A percentile compares a stretch with the other conserved stretches of the same genome.
Evolutionary conservation across 208 protist species (phyloP).

Genomic region (Phytomonas francai): DNA sequence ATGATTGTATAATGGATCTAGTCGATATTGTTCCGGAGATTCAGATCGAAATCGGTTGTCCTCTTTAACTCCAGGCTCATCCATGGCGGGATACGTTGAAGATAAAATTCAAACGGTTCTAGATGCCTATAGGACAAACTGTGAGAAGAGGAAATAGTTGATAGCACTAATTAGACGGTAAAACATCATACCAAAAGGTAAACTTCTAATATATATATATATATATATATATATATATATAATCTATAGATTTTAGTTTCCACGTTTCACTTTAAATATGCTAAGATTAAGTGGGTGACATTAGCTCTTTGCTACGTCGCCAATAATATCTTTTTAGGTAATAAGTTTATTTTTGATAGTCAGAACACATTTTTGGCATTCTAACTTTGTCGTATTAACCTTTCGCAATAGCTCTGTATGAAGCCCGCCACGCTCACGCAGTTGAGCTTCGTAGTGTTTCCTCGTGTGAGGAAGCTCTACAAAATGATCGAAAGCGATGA

Average conservation of each 20-base stretch:
- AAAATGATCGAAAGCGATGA: constrained; percentile 73
- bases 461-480: constrained; percentile 80
- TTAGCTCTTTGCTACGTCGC: neutral
- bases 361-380: constrained; percentile 34
- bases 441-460: constrained; percentile 31
- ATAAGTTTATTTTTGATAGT: constrained; percentile 26
- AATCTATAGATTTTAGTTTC: neutral
- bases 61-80: no score
- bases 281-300: neutral
- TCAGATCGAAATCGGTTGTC: no score
- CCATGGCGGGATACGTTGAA: no score
- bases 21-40: neutral
- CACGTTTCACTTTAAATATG: neutral
- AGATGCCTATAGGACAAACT: no score
- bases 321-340: constrained; percentile 21
- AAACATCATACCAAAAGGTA: constrained; percentile 1
- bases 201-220: constrained; percentile 3
- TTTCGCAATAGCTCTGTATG: constrained; percentile 35
- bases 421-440: constrained; percentile 49
- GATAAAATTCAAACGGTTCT: no score
- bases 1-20: neutral
- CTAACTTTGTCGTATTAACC: constrained; percentile 25
- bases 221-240: constrained; percentile 1
- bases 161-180: neutral
- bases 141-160: no score